Evolutionary conservation across 805 yeast species (phyloP).

Genomic region (Starmera caribaea): DNA sequence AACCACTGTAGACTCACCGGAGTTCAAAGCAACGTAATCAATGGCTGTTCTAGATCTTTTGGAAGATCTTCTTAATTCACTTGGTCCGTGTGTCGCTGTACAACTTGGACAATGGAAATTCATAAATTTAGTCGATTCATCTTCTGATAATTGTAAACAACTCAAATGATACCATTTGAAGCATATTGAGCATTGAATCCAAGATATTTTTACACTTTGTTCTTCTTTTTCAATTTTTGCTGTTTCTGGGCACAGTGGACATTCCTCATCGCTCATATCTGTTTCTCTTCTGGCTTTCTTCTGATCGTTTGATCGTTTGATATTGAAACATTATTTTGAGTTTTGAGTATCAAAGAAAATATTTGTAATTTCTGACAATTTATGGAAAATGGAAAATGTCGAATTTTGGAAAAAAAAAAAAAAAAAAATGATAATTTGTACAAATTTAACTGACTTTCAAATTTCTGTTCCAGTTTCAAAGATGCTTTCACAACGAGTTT

Average conservation of each 20-base stretch:
- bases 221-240: not conserved
- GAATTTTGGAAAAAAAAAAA: no score
- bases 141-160: conserved; percentile 32
- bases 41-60: conserved; percentile 44
- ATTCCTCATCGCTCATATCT: not conserved
- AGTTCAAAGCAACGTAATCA: conserved; percentile 73
- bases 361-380: no score
- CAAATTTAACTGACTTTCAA: no score
- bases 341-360: no score
- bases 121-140: conserved; percentile 29
- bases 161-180: conserved; percentile 26
- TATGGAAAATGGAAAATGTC: no score
- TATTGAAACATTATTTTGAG: no score
- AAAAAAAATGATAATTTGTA: no score
- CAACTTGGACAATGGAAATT: conserved; percentile 51
- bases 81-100: conserved; percentile 34
- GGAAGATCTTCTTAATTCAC: conserved; percentile 41
- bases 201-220: not conserved
- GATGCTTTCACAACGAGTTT: no score
- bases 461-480: no score
- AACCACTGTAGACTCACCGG: conserved; percentile 47
- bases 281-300: no score
- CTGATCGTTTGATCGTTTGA: no score
- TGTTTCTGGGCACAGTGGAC: not conserved
- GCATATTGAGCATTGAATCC: conserved; percentile 2